phyloP scores from a whole-genome alignment of 768 basidiomycete genomes.

The Ramaria sp. region DNA sequence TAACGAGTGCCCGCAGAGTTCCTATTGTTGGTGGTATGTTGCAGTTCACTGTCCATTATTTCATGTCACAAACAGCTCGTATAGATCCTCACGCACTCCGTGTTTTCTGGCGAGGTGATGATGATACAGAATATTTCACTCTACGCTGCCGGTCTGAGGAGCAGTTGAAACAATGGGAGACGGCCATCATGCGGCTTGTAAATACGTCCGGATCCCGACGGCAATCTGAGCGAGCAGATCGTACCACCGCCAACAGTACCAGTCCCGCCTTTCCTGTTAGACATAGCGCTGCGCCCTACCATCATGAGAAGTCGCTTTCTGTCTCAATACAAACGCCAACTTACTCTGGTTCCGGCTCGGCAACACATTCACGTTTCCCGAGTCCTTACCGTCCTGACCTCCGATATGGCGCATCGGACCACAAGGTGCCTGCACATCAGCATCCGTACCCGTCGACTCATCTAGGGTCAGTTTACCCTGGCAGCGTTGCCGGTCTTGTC shows the following conservation, averaged over 20 bases:
- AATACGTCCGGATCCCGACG: slow-evolving; percentile 62
- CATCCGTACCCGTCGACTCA: background rate
- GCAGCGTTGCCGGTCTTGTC: slow-evolving; percentile 1
- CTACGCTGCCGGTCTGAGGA: slow-evolving; percentile 90
- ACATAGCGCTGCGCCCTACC: slow-evolving; percentile 24
- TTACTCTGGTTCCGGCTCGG: slow-evolving; percentile 21
- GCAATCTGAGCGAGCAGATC: slow-evolving; percentile 54
- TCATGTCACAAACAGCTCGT: slow-evolving; percentile 5
- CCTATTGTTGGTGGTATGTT: slow-evolving; percentile 51
- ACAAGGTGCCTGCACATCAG: background rate
- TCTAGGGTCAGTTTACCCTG: background rate
- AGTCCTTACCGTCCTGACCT: slow-evolving; percentile 32
- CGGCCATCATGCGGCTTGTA: slow-evolving; percentile 80
- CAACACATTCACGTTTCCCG: slow-evolving; percentile 21
- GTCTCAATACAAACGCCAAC: slow-evolving; percentile 21
- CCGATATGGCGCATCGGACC: slow-evolving; percentile 13
- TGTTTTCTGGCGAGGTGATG: slow-evolving; percentile 92
- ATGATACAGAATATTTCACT: slow-evolving; percentile 88
- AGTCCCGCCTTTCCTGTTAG: slow-evolving; percentile 28
- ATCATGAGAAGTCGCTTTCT: slow-evolving; percentile 28
- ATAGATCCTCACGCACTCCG: slow-evolving; percentile 66
- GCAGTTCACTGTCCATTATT: slow-evolving; percentile 9
- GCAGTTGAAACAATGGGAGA: slow-evolving; percentile 87
- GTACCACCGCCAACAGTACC: slow-evolving; percentile 37
- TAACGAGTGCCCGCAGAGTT: slow-evolving; percentile 58